Evolutionary conservation across 1,139 yeast genomes (phyloP).

Genomic region (Protomyces inundatus): DNA sequence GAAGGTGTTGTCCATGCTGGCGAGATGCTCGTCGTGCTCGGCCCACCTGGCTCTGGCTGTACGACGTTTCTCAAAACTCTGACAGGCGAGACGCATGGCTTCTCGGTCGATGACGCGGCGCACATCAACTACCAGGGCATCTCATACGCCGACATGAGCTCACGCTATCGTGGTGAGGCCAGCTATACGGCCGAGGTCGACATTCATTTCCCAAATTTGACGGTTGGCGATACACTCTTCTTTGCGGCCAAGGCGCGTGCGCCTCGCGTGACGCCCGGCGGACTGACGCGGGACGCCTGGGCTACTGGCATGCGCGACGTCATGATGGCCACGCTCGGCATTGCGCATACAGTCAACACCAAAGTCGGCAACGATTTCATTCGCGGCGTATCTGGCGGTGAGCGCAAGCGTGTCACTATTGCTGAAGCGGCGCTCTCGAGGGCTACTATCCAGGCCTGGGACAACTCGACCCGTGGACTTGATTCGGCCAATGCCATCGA

Average conservation of each 20-base stretch:
- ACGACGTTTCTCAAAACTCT: conserved; percentile 52
- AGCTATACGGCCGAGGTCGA: conserved; percentile 66
- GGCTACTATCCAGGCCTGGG: conserved; percentile 65
- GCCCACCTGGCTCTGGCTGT: conserved; percentile 59
- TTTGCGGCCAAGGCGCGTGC: conserved; percentile 63
- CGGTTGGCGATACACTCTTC: conserved; percentile 64
- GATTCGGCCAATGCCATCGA: conserved; percentile 75
- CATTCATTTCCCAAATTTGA: conserved; percentile 64
- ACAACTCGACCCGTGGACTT: conserved; percentile 69
- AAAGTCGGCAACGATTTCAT: conserved; percentile 59
- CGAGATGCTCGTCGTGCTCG: conserved; percentile 54
- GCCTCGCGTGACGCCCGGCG: conserved; percentile 59
- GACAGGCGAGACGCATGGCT: conserved; percentile 55
- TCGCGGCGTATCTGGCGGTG: conserved; percentile 64
- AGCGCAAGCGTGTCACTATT: conserved; percentile 57
- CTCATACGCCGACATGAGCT: conserved; percentile 45
- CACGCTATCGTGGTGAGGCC: conserved; percentile 61
- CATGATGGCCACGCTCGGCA: conserved; percentile 63
- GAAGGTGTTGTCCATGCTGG: conserved; percentile 48
- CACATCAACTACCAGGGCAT: conserved; percentile 49
- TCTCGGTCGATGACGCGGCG: conserved; percentile 37
- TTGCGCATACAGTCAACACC: conserved; percentile 52
- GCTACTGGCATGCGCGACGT: conserved; percentile 62
- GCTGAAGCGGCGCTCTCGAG: conserved; percentile 60
- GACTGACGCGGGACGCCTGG: conserved; percentile 53